phyloP scores from a whole-genome alignment of 371 early-diverging fungal genomes.

The Funneliformis caledonium region DNA sequence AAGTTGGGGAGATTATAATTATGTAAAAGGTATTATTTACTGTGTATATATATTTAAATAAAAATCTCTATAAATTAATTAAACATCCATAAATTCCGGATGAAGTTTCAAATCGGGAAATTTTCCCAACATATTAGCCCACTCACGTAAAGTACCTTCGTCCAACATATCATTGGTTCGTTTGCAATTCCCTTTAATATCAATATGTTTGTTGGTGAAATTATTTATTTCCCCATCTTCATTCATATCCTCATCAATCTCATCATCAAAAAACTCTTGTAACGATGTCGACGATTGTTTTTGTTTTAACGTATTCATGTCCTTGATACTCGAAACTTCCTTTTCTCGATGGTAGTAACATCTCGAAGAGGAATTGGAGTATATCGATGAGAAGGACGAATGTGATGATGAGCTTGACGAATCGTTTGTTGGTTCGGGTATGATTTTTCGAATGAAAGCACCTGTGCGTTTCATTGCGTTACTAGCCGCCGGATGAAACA shows the following conservation, averaged over 20 bases:
- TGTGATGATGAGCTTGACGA: background rate
- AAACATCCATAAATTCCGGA: constrained; percentile 29
- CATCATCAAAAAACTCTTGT: background rate
- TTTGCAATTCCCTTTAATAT: constrained; percentile 22
- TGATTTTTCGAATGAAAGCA: constrained; percentile 31
- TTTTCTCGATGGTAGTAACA: background rate
- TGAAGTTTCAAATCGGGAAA: constrained; percentile 21
- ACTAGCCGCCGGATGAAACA: constrained; percentile 30
- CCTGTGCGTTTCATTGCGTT: background rate
- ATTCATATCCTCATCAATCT: background rate
- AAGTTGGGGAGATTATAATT: no score
- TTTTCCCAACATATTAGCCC: constrained; percentile 34
- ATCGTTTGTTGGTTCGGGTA: constrained; percentile 3
- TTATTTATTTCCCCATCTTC: constrained; percentile 12
- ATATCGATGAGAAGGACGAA: background rate
- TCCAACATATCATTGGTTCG: background rate
- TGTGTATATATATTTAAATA: no score
- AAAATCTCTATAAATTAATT: background rate
- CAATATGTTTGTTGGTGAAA: constrained; percentile 12
- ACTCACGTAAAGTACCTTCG: constrained; percentile 14
- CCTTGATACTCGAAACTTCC: background rate
- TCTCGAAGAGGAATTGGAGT: background rate
- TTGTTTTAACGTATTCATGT: background rate
- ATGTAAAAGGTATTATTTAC: no score
- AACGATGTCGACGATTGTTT: background rate